Percentiles rank a stretch among this genome's conserved stretches.
phyloP scores from a whole-genome alignment of 169 alveolate species.

The Plasmodium ovale region DNA sequence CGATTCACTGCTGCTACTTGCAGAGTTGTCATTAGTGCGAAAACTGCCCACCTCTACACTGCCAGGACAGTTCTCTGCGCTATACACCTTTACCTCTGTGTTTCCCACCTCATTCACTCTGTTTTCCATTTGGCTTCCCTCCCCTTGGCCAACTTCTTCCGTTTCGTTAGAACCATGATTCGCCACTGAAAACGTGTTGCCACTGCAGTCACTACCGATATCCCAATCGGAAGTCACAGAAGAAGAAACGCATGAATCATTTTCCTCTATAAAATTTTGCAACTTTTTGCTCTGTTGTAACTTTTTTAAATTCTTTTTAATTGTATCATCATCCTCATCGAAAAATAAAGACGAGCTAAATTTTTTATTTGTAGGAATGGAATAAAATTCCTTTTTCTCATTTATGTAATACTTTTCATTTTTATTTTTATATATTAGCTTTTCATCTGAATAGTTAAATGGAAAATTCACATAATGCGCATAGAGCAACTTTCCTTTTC shows the following conservation, averaged over 20 bases:
- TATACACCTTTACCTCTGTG: too few species aligned
- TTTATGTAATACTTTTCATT: conserved; percentile 41
- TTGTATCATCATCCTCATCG: background rate
- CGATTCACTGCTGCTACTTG: conserved; percentile 3
- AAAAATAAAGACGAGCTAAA: conserved; percentile 30
- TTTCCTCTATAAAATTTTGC: background rate
- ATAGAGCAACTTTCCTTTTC: conserved; percentile 12
- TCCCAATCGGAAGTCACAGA: background rate
- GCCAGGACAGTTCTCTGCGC: background rate
- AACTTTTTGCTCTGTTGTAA: conserved; percentile 6
- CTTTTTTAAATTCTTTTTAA: conserved; percentile 23
- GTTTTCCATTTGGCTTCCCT: background rate
- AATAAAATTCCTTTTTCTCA: conserved; percentile 34
- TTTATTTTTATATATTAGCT: conserved; percentile 27
- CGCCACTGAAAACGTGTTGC: background rate
- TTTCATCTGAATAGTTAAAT: conserved; percentile 37
- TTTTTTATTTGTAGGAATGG: conserved; percentile 28
- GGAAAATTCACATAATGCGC: conserved; percentile 22
- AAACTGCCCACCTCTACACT: background rate
- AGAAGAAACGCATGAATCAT: background rate
- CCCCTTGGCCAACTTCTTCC: background rate
- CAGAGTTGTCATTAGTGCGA: background rate
- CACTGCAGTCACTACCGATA: background rate
- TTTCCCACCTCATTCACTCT: too few species aligned
- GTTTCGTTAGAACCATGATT: background rate